phyloP scores from a whole-genome alignment of 2,329 filamentous ascomycete genomes.

The Epichloe festucae region DNA sequence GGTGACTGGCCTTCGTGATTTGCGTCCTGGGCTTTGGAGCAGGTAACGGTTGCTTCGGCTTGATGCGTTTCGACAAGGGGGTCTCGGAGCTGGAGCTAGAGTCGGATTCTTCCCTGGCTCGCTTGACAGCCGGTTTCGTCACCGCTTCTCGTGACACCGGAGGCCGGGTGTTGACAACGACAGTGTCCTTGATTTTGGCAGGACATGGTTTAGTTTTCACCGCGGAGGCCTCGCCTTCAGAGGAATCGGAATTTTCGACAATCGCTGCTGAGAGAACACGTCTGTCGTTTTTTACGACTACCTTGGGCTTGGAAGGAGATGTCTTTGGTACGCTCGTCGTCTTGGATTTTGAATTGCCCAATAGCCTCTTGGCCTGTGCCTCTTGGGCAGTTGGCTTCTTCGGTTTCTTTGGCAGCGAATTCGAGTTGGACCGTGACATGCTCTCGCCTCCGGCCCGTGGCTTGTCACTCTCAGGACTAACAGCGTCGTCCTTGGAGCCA shows the following conservation, averaged over 20 bases:
- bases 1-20: constrained; percentile 33
- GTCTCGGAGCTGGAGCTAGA: constrained; percentile 48
- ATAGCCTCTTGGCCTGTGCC: constrained; percentile 42
- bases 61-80: constrained; percentile 44
- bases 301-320: constrained; percentile 30
- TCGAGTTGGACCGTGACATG: constrained; percentile 38
- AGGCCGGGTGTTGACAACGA: constrained; percentile 20
- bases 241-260: constrained; percentile 42
- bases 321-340: constrained; percentile 16
- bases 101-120: constrained; percentile 37
- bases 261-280: constrained; percentile 42
- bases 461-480: constrained; percentile 17
- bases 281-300: constrained; percentile 22
- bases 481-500: constrained; percentile 25
- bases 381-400: constrained; percentile 44
- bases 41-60: constrained; percentile 30
- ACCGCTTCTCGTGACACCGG: constrained; percentile 18
- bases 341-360: constrained; percentile 25
- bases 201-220: constrained; percentile 17
- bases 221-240: constrained; percentile 32
- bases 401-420: constrained; percentile 35
- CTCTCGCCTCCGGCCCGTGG: constrained; percentile 23
- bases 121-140: constrained; percentile 31
- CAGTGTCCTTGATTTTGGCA: constrained; percentile 20
- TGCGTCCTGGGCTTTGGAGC: constrained; percentile 28